Evolutionary conservation across 352 stramenopile species (phyloP).

Genomic region (Pythium sp.): DNA sequence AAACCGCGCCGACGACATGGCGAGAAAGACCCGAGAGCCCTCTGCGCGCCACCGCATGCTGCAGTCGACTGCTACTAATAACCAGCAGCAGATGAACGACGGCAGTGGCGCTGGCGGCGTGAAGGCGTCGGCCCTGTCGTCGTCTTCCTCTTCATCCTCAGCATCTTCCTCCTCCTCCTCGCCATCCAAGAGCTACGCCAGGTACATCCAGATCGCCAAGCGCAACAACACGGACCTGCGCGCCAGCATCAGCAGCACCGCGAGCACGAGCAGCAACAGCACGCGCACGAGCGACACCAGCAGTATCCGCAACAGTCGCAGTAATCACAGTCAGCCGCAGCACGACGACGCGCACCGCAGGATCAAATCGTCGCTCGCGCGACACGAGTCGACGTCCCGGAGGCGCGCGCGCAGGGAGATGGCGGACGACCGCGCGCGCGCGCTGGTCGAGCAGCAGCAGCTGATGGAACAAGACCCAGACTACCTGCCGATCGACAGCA

Average conservation of each 20-base stretch:
- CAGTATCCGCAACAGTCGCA: not conserved
- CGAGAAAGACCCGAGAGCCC: not conserved
- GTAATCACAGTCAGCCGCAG: not conserved
- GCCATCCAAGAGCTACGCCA: slow-evolving; percentile 4
- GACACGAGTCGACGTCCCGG: slow-evolving; percentile 21
- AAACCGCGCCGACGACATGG: slow-evolving; percentile 8
- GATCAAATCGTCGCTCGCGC: slow-evolving; percentile 14
- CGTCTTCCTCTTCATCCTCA: slow-evolving; percentile 1
- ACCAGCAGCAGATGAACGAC: not conserved
- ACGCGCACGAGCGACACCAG: slow-evolving; percentile 15
- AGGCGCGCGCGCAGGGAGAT: slow-evolving; percentile 7
- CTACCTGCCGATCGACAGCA: slow-evolving; percentile 21
- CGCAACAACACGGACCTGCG: slow-evolving; percentile 9
- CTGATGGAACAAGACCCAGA: slow-evolving; percentile 17
- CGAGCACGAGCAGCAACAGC: slow-evolving; percentile 22
- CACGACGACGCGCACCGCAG: slow-evolving; percentile 7
- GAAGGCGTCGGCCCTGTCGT: not conserved
- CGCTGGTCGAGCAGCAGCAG: slow-evolving; percentile 1
- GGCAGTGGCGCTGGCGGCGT: not conserved
- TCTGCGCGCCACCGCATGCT: not conserved
- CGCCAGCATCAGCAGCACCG: slow-evolving; percentile 15
- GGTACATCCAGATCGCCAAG: slow-evolving; percentile 15
- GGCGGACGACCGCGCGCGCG: slow-evolving; percentile 6
- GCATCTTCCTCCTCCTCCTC: not conserved
- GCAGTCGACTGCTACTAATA: too few relatives aligned